Conservation (phyloP, 2,329 filamentous ascomycete genomes). For the Exophiala calicioides region DNA sequence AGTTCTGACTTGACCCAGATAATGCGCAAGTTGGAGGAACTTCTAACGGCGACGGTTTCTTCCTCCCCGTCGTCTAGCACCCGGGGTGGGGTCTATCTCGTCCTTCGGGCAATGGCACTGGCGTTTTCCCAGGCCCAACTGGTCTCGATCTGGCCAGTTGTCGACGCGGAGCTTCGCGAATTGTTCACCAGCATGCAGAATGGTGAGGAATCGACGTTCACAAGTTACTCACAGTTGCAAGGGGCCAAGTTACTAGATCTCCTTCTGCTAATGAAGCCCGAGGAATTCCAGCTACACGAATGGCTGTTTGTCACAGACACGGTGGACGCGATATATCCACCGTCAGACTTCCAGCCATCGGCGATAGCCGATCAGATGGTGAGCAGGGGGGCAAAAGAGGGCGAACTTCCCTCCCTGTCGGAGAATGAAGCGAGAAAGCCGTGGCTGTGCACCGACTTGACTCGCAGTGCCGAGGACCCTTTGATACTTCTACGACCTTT, state of each 20-base stretch:
- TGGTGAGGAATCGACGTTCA: slow-evolving; percentile 73
- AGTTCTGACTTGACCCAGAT: slow-evolving; percentile 72
- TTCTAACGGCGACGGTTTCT: slow-evolving; percentile 77
- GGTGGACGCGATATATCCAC: slow-evolving; percentile 89
- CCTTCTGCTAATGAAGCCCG: slow-evolving; percentile 80
- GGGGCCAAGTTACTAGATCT: slow-evolving; percentile 92
- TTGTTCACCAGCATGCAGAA: slow-evolving; percentile 68
- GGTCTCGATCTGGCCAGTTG: slow-evolving; percentile 82
- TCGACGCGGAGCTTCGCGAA: slow-evolving; percentile 81
- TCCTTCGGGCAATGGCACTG: slow-evolving; percentile 78
- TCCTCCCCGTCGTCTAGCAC: slow-evolving; percentile 91
- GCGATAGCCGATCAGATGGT: slow-evolving; percentile 67
- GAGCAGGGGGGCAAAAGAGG: slow-evolving; percentile 12
- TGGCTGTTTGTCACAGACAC: slow-evolving; percentile 98
- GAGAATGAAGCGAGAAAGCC: slow-evolving; percentile 40
- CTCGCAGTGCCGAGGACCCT: slow-evolving; percentile 64
- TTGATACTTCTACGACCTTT: slow-evolving; percentile 81
- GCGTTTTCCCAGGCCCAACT: slow-evolving; percentile 78
- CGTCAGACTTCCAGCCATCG: slow-evolving; percentile 65
- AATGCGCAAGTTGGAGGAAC: slow-evolving; percentile 81
- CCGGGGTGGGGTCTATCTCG: slow-evolving; percentile 84
- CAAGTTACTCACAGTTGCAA: slow-evolving; percentile 75
- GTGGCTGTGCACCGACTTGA: slow-evolving; percentile 47
- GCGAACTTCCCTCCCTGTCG: slow-evolving; percentile 20
- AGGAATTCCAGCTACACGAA: slow-evolving; percentile 97